Percentiles rank a stretch among this genome's conserved stretches.
Evolutionary conservation across 83 land plant species (phyloP).

Genomic region (Isoetes engelmannii): DNA sequence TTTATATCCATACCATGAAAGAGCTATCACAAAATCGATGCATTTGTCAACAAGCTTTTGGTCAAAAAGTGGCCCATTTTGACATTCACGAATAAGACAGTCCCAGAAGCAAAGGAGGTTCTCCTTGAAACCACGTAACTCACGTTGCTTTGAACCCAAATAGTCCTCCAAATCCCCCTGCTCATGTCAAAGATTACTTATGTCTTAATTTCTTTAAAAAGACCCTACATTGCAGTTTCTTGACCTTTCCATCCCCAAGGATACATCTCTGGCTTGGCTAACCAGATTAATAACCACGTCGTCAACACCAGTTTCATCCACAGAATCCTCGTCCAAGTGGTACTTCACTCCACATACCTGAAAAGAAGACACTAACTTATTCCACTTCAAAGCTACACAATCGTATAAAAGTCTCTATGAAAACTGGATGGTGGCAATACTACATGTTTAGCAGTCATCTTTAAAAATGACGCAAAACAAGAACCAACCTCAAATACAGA

Average conservation of each 20-base stretch:
- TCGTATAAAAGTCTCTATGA: not conserved
- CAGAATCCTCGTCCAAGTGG: conserved; percentile 39
- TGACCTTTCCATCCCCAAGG: not conserved
- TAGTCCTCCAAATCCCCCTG: conserved; percentile 81
- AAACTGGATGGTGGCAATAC: not conserved
- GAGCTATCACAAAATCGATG: conserved; percentile 83
- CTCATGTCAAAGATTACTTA: not conserved
- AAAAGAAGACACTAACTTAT: conserved; percentile 9
- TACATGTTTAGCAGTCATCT: not conserved
- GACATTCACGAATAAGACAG: conserved; percentile 66
- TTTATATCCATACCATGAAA: conserved; percentile 61
- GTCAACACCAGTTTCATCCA: conserved; percentile 79
- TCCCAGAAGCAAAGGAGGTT: conserved; percentile 79
- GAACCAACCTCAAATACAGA: conserved; percentile 72
- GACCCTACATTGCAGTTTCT: no score
- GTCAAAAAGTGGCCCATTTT: conserved; percentile 89
- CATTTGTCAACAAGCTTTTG: conserved; percentile 68
- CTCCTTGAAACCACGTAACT: conserved; percentile 72
- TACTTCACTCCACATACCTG: conserved; percentile 89
- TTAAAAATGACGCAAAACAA: not conserved
- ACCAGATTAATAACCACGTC: conserved; percentile 79
- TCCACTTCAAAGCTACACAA: not conserved
- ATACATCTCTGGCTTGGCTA: conserved; percentile 69
- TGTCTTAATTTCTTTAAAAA: not conserved
- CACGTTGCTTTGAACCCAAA: conserved; percentile 65